These are phyloP conservation scores for Chaetomidium leptoderma DNA, from an alignment of 495 filamentous ascomycete species.

Conservation along the genomic window DNA sequence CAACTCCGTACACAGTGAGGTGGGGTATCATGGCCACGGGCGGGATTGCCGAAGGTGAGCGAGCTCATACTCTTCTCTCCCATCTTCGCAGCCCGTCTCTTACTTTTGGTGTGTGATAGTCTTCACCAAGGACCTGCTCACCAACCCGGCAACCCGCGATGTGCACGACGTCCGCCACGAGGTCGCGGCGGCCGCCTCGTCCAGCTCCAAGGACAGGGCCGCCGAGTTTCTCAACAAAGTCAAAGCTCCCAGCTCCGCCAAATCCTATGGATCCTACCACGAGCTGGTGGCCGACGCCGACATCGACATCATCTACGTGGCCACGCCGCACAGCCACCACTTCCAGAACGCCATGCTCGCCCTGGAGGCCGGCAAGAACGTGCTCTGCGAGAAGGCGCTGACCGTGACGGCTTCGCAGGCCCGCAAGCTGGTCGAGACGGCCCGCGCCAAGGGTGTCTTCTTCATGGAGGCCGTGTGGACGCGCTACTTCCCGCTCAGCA, in stretches of 20 bases:
- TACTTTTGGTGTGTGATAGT: conserved; percentile 38
- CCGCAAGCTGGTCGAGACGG: conserved; percentile 66
- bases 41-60: conserved; percentile 68
- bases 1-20: conserved; percentile 54
- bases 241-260: conserved; percentile 59
- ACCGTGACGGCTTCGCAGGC: conserved; percentile 84
- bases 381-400: conserved; percentile 90
- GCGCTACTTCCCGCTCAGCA: conserved; percentile 77
- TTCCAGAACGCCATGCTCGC: conserved; percentile 85
- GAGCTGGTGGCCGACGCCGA: conserved; percentile 71
- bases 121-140: conserved; percentile 80
- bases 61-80: not conserved
- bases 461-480: conserved; percentile 98
- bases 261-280: conserved; percentile 75
- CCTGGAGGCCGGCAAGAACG: conserved; percentile 77
- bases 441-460: conserved; percentile 77
- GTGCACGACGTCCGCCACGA: conserved; percentile 73
- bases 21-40: conserved; percentile 87
- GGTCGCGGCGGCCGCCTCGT: conserved; percentile 78
- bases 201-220: conserved; percentile 63
- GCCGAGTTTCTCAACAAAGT: conserved; percentile 65
- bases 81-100: not conserved
- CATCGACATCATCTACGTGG: conserved; percentile 87
- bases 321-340: conserved; percentile 93
- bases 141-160: conserved; percentile 65